These are phyloP conservation scores for Serendipita vermifera DNA, from an alignment of 768 basidiomycete species.

Conservation along the genomic window DNA sequence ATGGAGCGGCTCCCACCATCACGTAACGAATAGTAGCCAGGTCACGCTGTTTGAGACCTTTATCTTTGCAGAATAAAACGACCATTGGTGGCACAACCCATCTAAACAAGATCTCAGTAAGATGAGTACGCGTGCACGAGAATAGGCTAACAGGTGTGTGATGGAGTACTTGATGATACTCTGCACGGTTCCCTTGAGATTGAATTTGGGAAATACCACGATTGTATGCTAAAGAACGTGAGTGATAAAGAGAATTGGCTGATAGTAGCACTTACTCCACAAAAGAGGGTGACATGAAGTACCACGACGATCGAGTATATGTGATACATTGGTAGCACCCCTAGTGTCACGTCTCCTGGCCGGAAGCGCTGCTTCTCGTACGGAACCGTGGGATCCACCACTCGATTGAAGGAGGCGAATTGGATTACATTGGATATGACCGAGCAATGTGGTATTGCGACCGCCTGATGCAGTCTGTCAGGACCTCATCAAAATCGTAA, in stretches of 20 bases:
- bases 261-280: slow-evolving; percentile 15
- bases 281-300: slow-evolving; percentile 18
- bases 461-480: slow-evolving; percentile 32
- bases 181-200: slow-evolving; percentile 45
- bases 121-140: neutral
- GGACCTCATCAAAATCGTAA: neutral
- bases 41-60: slow-evolving; percentile 38
- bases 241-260: neutral
- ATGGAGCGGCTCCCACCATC: slow-evolving; percentile 47
- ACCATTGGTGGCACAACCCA: slow-evolving; percentile 45
- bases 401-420: slow-evolving; percentile 38
- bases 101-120: neutral
- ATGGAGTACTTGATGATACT: slow-evolving; percentile 48
- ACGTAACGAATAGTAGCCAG: slow-evolving; percentile 35
- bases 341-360: slow-evolving; percentile 48
- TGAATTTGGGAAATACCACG: slow-evolving; percentile 51
- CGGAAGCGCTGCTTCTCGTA: slow-evolving; percentile 32
- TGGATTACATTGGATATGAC: slow-evolving; percentile 52
- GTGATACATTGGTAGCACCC: slow-evolving; percentile 20
- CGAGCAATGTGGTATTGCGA: slow-evolving; percentile 47
- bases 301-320: slow-evolving; percentile 12
- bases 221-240: slow-evolving; percentile 30
- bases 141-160: slow-evolving; percentile 39
- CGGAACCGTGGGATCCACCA: slow-evolving; percentile 29
- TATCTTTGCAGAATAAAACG: slow-evolving; percentile 50